Evolutionary conservation across 169 alveolate species (phyloP).

Genomic region (Eimeria sp.): DNA sequence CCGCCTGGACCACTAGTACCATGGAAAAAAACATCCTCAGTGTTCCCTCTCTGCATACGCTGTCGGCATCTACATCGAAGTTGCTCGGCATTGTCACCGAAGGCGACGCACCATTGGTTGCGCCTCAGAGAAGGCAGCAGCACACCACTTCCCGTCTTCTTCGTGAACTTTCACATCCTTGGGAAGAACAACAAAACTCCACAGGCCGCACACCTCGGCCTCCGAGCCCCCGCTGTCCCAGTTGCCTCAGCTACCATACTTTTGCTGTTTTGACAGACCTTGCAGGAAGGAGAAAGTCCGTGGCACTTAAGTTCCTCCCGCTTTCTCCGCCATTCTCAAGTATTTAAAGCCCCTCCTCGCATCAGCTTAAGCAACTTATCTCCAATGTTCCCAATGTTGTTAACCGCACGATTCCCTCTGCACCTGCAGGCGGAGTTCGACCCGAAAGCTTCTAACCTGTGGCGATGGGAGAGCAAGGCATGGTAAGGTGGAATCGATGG

Average conservation of each 20-base stretch:
- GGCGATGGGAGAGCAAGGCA: neutral
- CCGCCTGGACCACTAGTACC: neutral
- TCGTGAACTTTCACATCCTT: neutral
- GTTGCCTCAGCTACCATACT: neutral
- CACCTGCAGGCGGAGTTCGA: neutral
- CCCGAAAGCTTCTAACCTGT: neutral
- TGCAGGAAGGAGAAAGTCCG: too few species aligned
- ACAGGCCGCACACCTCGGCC: neutral
- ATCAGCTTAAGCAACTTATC: neutral
- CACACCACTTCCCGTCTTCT: neutral
- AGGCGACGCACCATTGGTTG: neutral
- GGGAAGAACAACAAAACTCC: neutral
- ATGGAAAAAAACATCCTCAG: neutral
- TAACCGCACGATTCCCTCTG: too few species aligned
- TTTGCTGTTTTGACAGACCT: neutral
- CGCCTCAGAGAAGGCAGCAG: neutral
- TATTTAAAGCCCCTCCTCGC: neutral
- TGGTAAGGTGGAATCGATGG: neutral
- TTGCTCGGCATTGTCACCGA: neutral
- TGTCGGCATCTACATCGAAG: neutral
- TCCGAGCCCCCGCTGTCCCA: neutral
- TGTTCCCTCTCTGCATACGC: neutral
- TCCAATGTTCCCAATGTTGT: neutral
- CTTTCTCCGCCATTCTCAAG: neutral
- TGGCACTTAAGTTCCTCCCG: neutral